Conservation (phyloP, 257 asterid species). For the Craterostigma plantagineum region DNA sequence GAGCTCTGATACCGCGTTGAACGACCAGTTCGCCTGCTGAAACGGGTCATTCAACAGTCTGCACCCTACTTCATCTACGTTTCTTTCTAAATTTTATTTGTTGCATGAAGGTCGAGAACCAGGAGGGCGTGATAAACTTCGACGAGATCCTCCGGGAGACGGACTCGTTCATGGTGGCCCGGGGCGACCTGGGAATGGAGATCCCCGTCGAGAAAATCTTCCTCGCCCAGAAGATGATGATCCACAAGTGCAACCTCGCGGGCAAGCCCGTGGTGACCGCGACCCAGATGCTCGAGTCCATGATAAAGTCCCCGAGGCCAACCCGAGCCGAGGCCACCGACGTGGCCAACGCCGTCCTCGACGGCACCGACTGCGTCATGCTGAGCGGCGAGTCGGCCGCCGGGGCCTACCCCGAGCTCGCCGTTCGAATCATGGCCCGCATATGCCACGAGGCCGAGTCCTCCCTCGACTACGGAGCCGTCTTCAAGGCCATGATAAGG, state of each 20-base stretch:
- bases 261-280: slow-evolving; percentile 90
- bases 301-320: slow-evolving; percentile 89
- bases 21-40: too few relatives aligned
- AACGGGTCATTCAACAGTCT: too few relatives aligned
- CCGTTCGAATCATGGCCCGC: slow-evolving; percentile 63
- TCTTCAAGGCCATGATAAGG: slow-evolving; percentile 58
- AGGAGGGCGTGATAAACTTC: slow-evolving; percentile 65
- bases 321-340: slow-evolving; percentile 94
- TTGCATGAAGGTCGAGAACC: slow-evolving; percentile 96
- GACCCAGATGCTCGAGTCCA: slow-evolving; percentile 88
- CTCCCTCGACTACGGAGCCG: slow-evolving; percentile 50
- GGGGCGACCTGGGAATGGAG: slow-evolving; percentile 92
- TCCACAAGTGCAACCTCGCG: slow-evolving; percentile 67
- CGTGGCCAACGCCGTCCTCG: slow-evolving; percentile 78
- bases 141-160: slow-evolving; percentile 81
- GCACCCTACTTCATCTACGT: too few relatives aligned
- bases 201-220: slow-evolving; percentile 82
- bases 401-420: slow-evolving; percentile 71
- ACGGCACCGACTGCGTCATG: slow-evolving; percentile 88
- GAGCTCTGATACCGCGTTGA: too few relatives aligned
- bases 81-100: background rate
- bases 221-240: slow-evolving; percentile 90
- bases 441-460: slow-evolving; percentile 79
- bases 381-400: slow-evolving; percentile 89
- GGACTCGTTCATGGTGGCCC: slow-evolving; percentile 85